These are phyloP conservation scores for Wickerhamomyces ciferrii DNA, from an alignment of 805 yeast species.

Conservation along the genomic window DNA sequence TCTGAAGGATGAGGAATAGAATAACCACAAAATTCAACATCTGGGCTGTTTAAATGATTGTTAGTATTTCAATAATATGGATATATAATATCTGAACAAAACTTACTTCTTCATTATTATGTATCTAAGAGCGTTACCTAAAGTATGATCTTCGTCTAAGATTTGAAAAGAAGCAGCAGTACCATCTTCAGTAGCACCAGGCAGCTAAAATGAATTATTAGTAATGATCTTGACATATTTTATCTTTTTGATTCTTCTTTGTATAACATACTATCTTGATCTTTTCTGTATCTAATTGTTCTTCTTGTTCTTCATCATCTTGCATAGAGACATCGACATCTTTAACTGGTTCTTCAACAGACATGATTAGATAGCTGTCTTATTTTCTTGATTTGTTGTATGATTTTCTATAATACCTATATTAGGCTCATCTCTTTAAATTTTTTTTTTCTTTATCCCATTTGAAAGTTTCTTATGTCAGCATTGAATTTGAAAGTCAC, in stretches of 20 bases:
- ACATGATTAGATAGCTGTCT: conserved; percentile 7
- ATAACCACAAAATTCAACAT: conserved; percentile 97
- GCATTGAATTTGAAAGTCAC: neutral
- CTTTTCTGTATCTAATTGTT: conserved; percentile 18
- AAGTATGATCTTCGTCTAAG: conserved; percentile 89
- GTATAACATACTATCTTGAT: conserved; percentile 13
- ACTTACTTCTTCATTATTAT: conserved; percentile 82
- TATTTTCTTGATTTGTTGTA: neutral
- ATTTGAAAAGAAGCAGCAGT: conserved; percentile 93
- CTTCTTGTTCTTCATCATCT: conserved; percentile 17
- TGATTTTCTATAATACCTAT: neutral
- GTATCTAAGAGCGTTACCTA: conserved; percentile 91
- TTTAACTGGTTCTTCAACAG: conserved; percentile 16
- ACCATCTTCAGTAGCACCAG: conserved; percentile 91
- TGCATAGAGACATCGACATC: conserved; percentile 23
- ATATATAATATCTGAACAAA: neutral
- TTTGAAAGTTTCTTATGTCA: neutral
- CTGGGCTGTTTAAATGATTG: conserved; percentile 45
- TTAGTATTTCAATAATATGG: neutral
- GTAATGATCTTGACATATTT: neutral
- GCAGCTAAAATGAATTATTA: conserved; percentile 32
- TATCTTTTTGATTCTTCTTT: neutral
- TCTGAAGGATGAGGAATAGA: conserved; percentile 98
- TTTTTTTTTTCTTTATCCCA: neutral
- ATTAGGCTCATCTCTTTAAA: neutral